phyloP scores from a whole-genome alignment of 441 rosid genomes.

The Raphanus hybrid region DNA sequence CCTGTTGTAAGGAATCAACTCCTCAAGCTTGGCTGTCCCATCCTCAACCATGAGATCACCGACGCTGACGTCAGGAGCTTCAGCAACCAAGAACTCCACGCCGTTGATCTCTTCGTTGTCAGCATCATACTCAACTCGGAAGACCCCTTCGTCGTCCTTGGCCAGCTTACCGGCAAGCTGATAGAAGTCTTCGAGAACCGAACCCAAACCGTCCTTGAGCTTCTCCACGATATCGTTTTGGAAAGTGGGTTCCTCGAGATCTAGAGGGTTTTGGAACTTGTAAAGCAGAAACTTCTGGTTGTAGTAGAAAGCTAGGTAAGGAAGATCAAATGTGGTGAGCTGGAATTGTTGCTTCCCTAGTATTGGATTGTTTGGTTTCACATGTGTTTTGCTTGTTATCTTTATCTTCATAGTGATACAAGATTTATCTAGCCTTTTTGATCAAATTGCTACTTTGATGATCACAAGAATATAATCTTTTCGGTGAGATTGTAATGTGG shows the following conservation, averaged over 20 bases:
- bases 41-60: conserved; percentile 75
- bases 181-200: conserved; percentile 73
- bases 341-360: conserved; percentile 71
- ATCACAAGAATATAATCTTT: conserved; percentile 24
- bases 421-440: conserved; percentile 24
- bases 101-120: conserved; percentile 73
- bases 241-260: conserved; percentile 40
- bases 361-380: conserved; percentile 57
- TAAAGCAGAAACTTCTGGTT: conserved; percentile 88
- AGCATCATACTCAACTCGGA: conserved; percentile 75
- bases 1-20: conserved; percentile 68
- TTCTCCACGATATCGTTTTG: conserved; percentile 63
- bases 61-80: conserved; percentile 58
- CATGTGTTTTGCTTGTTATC: conserved; percentile 50
- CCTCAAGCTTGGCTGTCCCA: conserved; percentile 58
- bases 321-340: conserved; percentile 85
- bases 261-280: conserved; percentile 43
- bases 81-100: conserved; percentile 70
- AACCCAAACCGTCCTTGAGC: conserved; percentile 69
- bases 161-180: conserved; percentile 85
- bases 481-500: conserved; percentile 21
- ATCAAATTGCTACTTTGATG: conserved; percentile 7
- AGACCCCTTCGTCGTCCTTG: conserved; percentile 82
- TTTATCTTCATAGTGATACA: conserved; percentile 47
- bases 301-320: conserved; percentile 76